Evolutionary conservation across 306 rosid species (phyloP).

Genomic region (Vigna nakashimae): DNA sequence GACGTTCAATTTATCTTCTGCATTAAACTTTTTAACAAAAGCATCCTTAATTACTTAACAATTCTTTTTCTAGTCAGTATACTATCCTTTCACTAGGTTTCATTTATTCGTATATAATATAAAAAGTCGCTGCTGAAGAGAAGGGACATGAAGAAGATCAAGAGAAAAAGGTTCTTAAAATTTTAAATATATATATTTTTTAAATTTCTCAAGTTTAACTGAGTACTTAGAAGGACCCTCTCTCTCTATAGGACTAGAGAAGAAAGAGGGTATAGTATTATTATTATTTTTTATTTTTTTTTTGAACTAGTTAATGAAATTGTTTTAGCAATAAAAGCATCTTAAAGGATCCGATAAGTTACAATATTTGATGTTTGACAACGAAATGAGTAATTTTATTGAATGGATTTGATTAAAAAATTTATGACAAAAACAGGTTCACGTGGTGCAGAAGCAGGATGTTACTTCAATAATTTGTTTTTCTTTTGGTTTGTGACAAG

Average conservation of each 20-base stretch:
- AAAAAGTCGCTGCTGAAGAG: not conserved
- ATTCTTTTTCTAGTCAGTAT: not conserved
- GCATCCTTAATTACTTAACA: not conserved
- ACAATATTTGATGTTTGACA: conserved; percentile 37
- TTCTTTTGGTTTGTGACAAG: not conserved
- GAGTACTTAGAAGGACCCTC: not conserved
- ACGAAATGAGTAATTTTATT: conserved; percentile 12
- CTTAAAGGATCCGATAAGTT: not conserved
- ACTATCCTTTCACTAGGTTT: not conserved
- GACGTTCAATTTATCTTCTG: not conserved
- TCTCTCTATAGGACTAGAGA: not conserved
- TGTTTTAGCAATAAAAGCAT: not conserved
- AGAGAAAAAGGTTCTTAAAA: not conserved
- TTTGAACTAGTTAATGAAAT: not conserved
- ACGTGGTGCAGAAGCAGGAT: conserved; percentile 52
- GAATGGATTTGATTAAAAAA: not conserved
- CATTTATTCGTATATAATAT: not conserved
- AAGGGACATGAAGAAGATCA: not conserved
- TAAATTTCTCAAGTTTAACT: not conserved
- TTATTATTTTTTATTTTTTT: too few species aligned
- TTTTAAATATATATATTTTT: not conserved
- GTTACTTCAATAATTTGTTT: conserved; percentile 18
- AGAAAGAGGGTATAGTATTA: not conserved
- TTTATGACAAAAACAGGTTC: conserved; percentile 49
- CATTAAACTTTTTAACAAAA: not conserved